Evolutionary conservation across 306 rosid species (phyloP), one percentile per base, ranked within the genome.

Genomic region (Castanospermum australe): DNA sequence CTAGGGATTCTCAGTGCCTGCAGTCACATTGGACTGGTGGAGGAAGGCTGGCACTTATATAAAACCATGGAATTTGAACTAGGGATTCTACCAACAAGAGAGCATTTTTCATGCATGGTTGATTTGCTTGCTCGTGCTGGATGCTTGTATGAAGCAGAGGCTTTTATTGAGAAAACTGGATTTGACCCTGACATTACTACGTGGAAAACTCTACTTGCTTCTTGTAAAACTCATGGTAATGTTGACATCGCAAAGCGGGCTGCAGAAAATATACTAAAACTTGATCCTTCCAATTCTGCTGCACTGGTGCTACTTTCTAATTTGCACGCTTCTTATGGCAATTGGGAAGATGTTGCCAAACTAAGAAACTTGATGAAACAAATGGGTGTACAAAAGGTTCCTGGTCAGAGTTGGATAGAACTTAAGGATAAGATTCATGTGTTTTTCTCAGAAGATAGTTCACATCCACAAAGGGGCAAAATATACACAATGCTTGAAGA

Each of bases 111-210:
- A 57, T 93, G 97, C 85, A 89, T 90, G 86, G 92, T 93, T 28
- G 97, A 93, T 90, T 86, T 93, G 75, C 87, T 93, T 21, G 94
- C 89, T 59, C 96, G 94, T 36, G 87, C 96, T 2, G 96, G 96
- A 78, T 80, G 85, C 85, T 88, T 90, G 72, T 30, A 71, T 28
- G 96, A 78, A 82, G 96, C 96, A 2, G 92, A 89, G 80, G 66
- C 78, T 8, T 89, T 93, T 64, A 85, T 93, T 57, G 67, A 81
- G 82, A 65, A 81, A 79, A 69, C 82, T 76, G 73, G 75, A 24
- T 86, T 89, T 64, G 90, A 86, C 8, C 87, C 94, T 1, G 97
- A 89, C 80, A 79, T 90, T 72, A 86, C 92, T 48, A 85, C 84
- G 4, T 90, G 96, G 96, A 90, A 89, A 82, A 89, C 90, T 84